Evolutionary conservation across 2,329 filamentous ascomycete species (phyloP).

Genomic region (Lasiodiplodia hormozganensis): DNA sequence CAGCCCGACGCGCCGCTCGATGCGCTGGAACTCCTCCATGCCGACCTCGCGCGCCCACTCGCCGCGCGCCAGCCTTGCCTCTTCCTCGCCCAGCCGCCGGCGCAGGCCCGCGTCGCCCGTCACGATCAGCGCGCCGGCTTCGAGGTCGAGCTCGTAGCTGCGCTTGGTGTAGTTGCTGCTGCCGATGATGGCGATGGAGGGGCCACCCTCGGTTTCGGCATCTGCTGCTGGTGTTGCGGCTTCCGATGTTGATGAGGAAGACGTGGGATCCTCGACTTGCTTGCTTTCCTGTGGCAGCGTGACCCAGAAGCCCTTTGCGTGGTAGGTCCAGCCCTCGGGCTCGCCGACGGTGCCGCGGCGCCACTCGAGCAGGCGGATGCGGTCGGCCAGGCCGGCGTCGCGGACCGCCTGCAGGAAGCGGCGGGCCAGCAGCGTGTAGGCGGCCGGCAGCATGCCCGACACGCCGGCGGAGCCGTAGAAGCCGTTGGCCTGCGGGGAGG

Average conservation of each 20-base stretch:
- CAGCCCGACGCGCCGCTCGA: constrained; percentile 83
- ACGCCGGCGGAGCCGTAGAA: constrained; percentile 90
- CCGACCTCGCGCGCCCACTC: constrained; percentile 73
- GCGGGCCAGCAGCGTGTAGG: constrained; percentile 87
- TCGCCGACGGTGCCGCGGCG: constrained; percentile 79
- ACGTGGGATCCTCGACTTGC: background rate
- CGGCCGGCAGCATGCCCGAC: constrained; percentile 87
- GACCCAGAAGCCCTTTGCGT: constrained; percentile 95
- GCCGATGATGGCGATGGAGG: constrained; percentile 82
- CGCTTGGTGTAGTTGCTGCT: constrained; percentile 96
- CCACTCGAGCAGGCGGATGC: constrained; percentile 86
- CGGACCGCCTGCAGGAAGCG: constrained; percentile 75
- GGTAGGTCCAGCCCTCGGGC: constrained; percentile 92
- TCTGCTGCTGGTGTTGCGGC: constrained; percentile 38
- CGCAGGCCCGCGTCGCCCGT: constrained; percentile 78
- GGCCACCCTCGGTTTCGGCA: constrained; percentile 44
- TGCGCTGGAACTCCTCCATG: constrained; percentile 78
- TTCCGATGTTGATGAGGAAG: background rate
- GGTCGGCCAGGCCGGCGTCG: constrained; percentile 59
- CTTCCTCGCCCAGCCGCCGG: constrained; percentile 76
- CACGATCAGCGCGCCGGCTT: constrained; percentile 85
- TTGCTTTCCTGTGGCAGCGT: constrained; percentile 63
- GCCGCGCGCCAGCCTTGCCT: constrained; percentile 71
- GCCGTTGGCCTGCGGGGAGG: constrained; percentile 91
- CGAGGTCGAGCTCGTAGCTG: constrained; percentile 90